Percentiles rank a stretch among this genome's conserved stretches.
phyloP scores from a whole-genome alignment of 2,329 filamentous ascomycete species.

The Fusarium pseudocircinatum region DNA sequence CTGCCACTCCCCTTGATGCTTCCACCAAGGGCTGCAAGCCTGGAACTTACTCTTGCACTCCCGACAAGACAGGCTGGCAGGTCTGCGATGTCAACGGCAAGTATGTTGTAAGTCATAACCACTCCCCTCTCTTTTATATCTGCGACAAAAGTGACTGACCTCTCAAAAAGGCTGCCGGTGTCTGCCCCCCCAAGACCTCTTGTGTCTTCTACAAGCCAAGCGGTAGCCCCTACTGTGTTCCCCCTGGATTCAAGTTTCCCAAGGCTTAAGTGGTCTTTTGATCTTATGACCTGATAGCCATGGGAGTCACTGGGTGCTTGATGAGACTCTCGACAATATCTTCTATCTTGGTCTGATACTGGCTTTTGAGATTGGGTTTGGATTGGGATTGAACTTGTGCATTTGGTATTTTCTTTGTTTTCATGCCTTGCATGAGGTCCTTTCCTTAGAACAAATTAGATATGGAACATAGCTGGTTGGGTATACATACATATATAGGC shows the following conservation, averaged over 20 bases:
- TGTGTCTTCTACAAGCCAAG: constrained; percentile 50
- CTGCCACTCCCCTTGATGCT: constrained; percentile 29
- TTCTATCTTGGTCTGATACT: background rate
- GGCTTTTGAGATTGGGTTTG: background rate
- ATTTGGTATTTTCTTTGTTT: constrained; percentile 22
- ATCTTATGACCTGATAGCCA: constrained; percentile 4
- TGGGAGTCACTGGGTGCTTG: background rate
- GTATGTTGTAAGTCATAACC: constrained; percentile 47
- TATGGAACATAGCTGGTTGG: constrained; percentile 13
- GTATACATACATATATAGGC: constrained; percentile 33
- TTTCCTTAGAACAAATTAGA: constrained; percentile 33
- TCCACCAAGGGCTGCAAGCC: constrained; percentile 42
- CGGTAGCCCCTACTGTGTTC: constrained; percentile 53
- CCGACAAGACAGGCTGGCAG: constrained; percentile 44
- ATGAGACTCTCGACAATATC: background rate
- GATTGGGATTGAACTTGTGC: constrained; percentile 6
- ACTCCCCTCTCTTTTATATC: too few relatives aligned
- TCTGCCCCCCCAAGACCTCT: constrained; percentile 49
- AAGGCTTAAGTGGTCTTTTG: constrained; percentile 20
- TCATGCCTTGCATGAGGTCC: constrained; percentile 45
- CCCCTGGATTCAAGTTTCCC: constrained; percentile 45
- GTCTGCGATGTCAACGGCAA: constrained; percentile 45
- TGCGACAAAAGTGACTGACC: background rate
- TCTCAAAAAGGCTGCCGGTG: constrained; percentile 43
- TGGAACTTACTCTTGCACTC: constrained; percentile 49